Percentiles rank a stretch among this genome's conserved stretches.
Evolutionary conservation across 139 green algal species (phyloP).

Genomic region (Coccomyxa sp.): DNA sequence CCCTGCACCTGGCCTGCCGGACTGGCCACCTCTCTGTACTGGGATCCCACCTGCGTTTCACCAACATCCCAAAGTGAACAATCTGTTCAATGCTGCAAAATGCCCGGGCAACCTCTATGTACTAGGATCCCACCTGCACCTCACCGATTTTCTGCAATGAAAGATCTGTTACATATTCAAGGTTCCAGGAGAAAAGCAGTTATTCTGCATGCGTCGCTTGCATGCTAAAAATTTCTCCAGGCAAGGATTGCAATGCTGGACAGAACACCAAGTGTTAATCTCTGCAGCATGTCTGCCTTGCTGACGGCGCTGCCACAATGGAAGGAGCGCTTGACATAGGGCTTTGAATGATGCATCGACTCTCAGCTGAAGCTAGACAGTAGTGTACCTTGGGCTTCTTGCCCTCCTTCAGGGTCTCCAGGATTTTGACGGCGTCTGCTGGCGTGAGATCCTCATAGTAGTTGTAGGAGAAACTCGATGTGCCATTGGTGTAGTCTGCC

Average conservation of each 20-base stretch:
- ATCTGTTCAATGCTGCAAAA: background rate
- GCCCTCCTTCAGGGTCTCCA: conserved; percentile 75
- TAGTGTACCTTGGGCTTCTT: conserved; percentile 49
- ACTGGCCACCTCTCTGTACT: conserved; percentile 74
- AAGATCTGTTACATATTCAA: no score
- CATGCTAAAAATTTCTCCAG: no score
- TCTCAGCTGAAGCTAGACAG: no score
- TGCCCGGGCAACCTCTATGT: conserved; percentile 52
- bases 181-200: no score
- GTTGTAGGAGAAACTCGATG: conserved; percentile 83
- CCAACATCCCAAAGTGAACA: background rate
- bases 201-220: no score
- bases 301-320: no score
- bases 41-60: conserved; percentile 54
- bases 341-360: no score
- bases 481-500: conserved; percentile 81
- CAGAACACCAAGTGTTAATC: no score
- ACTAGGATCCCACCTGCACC: conserved; percentile 46
- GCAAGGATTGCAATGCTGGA: no score
- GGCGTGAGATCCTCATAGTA: conserved; percentile 97
- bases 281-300: no score
- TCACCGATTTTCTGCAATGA: no score
- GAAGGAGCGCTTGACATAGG: no score
- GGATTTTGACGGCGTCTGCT: conserved; percentile 63
- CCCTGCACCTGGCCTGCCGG: conserved; percentile 57